Percentiles rank a stretch among this genome's conserved stretches.
phyloP scores from a whole-genome alignment of 768 basidiomycete species.

The Mycena metata region DNA sequence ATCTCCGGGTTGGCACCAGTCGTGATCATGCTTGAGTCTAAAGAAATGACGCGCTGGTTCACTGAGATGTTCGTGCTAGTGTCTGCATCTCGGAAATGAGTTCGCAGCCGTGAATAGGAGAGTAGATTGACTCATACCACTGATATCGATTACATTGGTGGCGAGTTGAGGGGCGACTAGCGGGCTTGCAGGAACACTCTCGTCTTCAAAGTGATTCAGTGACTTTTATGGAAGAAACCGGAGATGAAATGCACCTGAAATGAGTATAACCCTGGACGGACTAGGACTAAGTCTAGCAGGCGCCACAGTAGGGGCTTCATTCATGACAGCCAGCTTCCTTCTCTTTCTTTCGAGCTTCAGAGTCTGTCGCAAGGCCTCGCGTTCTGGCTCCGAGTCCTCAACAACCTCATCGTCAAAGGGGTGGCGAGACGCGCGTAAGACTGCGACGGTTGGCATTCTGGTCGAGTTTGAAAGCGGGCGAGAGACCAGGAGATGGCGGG shows the following conservation, averaged over 20 bases:
- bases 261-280: slow-evolving; percentile 17
- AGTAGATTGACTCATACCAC: slow-evolving; percentile 31
- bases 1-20: neutral
- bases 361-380: slow-evolving; percentile 56
- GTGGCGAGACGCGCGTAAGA: slow-evolving; percentile 17
- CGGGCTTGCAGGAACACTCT: slow-evolving; percentile 21
- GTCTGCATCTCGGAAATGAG: slow-evolving; percentile 14
- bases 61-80: slow-evolving; percentile 26
- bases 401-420: slow-evolving; percentile 56
- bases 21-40: slow-evolving; percentile 23
- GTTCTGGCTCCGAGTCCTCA: slow-evolving; percentile 82
- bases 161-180: neutral
- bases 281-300: neutral
- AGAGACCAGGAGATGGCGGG: slow-evolving; percentile 11
- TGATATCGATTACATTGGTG: slow-evolving; percentile 39
- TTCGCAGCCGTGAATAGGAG: neutral
- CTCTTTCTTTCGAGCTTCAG: slow-evolving; percentile 40
- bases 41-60: slow-evolving; percentile 22
- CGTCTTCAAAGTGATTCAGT: slow-evolving; percentile 14
- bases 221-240: neutral
- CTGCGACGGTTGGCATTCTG: neutral
- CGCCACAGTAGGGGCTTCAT: neutral
- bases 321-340: slow-evolving; percentile 36
- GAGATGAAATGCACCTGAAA: slow-evolving; percentile 26
- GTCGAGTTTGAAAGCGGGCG: neutral